These are phyloP conservation scores for Tricholomella constricta DNA, from an alignment of 768 basidiomycete genomes.

Conservation along the genomic window DNA sequence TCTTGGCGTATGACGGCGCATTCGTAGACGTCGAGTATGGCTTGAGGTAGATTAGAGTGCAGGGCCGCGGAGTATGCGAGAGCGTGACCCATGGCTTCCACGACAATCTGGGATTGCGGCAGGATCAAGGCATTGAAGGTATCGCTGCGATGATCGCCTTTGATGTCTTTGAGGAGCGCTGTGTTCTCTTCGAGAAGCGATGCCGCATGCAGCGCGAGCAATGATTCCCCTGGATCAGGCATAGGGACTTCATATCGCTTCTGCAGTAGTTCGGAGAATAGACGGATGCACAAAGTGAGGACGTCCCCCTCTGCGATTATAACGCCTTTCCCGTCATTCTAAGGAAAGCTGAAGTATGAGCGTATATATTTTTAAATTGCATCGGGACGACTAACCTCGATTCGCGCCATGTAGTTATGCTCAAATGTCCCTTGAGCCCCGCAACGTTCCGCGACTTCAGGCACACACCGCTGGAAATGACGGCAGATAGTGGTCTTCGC, in stretches of 20 bases:
- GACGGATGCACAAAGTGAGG: slow-evolving; percentile 52
- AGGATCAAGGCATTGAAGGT: slow-evolving; percentile 55
- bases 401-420: slow-evolving; percentile 58
- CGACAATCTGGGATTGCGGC: slow-evolving; percentile 51
- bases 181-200: slow-evolving; percentile 50
- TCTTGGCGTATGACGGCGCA: slow-evolving; percentile 53
- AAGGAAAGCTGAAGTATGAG: slow-evolving; percentile 16
- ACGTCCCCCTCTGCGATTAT: slow-evolving; percentile 60
- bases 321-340: slow-evolving; percentile 58
- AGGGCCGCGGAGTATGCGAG: slow-evolving; percentile 59
- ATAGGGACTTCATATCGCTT: slow-evolving; percentile 52
- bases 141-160: slow-evolving; percentile 49
- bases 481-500: slow-evolving; percentile 56
- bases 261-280: slow-evolving; percentile 61
- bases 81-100: slow-evolving; percentile 67
- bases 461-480: slow-evolving; percentile 51
- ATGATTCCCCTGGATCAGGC: slow-evolving; percentile 49
- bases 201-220: slow-evolving; percentile 53
- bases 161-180: slow-evolving; percentile 36
- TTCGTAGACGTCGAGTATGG: slow-evolving; percentile 59
- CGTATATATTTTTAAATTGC: slow-evolving; percentile 1
- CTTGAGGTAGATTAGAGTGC: slow-evolving; percentile 42
- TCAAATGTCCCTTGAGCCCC: slow-evolving; percentile 70
- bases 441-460: slow-evolving; percentile 61
- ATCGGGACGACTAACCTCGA: slow-evolving; percentile 42